Conservation (phyloP, 805 yeast genomes). For the Kurtzmaniella fragi region DNA sequence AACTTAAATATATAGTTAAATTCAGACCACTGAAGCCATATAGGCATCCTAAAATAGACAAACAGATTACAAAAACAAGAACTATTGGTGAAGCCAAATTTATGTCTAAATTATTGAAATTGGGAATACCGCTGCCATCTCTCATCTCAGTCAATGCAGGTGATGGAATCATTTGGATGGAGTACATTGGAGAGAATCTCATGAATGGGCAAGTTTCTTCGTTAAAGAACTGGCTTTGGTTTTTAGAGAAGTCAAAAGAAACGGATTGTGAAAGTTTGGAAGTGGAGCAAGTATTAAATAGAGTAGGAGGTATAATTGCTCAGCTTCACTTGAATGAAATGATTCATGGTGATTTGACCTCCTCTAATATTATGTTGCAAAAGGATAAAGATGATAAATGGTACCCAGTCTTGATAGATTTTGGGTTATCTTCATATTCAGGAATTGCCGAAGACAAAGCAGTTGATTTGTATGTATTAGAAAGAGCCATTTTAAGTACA, state of each 20-base stretch:
- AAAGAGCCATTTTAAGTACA: slow-evolving; percentile 85
- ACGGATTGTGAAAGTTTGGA: slow-evolving; percentile 20
- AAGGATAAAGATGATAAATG: slow-evolving; percentile 7
- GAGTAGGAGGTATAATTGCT: slow-evolving; percentile 67
- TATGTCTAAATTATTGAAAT: slow-evolving; percentile 46
- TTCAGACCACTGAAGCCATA: slow-evolving; percentile 89
- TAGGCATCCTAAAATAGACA: slow-evolving; percentile 80
- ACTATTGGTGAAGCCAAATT: slow-evolving; percentile 83
- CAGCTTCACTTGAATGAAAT: slow-evolving; percentile 69
- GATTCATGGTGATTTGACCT: slow-evolving; percentile 91
- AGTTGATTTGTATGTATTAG: slow-evolving; percentile 92
- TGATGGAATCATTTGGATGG: slow-evolving; percentile 89
- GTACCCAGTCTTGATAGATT: slow-evolving; percentile 72
- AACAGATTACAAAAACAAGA: slow-evolving; percentile 67
- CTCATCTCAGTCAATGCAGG: slow-evolving; percentile 71
- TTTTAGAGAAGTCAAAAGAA: slow-evolving; percentile 32
- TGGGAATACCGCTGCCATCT: slow-evolving; percentile 67
- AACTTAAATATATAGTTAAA: slow-evolving; percentile 57
- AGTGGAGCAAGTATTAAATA: slow-evolving; percentile 40
- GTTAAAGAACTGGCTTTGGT: slow-evolving; percentile 73
- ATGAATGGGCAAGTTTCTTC: slow-evolving; percentile 53
- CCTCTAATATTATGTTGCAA: slow-evolving; percentile 72
- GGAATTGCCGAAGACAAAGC: slow-evolving; percentile 86
- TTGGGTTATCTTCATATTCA: slow-evolving; percentile 81
- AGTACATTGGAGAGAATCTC: slow-evolving; percentile 55